phyloP scores from a whole-genome alignment of 345 rosid genomes.

The Citrus reticulata region DNA sequence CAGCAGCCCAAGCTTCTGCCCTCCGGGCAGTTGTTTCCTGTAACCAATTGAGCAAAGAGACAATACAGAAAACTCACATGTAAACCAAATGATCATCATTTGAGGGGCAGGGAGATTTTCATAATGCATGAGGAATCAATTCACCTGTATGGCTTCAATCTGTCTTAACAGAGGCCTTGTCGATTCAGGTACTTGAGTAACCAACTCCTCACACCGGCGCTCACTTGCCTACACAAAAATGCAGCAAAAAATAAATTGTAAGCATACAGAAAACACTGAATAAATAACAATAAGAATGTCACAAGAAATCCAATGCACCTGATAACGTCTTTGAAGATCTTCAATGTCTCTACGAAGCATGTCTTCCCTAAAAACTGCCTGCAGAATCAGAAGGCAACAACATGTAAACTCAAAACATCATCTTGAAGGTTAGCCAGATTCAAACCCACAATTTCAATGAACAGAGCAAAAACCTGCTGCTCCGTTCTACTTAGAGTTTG shows the following conservation, averaged over 20 bases:
- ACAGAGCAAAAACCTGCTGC: slow-evolving; percentile 69
- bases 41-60: slow-evolving; percentile 20
- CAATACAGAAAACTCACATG: slow-evolving; percentile 7
- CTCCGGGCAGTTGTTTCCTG: slow-evolving; percentile 91
- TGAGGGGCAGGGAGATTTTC: neutral
- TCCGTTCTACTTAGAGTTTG: slow-evolving; percentile 89
- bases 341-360: slow-evolving; percentile 72
- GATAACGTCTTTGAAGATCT: slow-evolving; percentile 92
- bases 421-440: slow-evolving; percentile 4
- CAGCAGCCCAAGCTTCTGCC: slow-evolving; percentile 97
- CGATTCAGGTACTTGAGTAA: slow-evolving; percentile 97
- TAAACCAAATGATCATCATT: slow-evolving; percentile 2
- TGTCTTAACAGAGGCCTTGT: slow-evolving; percentile 97
- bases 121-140: slow-evolving; percentile 3
- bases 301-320: slow-evolving; percentile 40
- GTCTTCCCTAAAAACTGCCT: slow-evolving; percentile 88
- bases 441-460: slow-evolving; percentile 10
- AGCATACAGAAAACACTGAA: slow-evolving; percentile 10
- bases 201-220: slow-evolving; percentile 97
- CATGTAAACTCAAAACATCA: slow-evolving; percentile 7
- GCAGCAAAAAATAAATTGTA: neutral
- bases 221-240: slow-evolving; percentile 73
- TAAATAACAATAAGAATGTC: neutral
- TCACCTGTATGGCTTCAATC: slow-evolving; percentile 98
- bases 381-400: slow-evolving; percentile 17